Evolutionary conservation across 2,329 filamentous ascomycete genomes (phyloP), one percentile per base, ranked within the genome.

Genomic region (Fusarium sororula): DNA sequence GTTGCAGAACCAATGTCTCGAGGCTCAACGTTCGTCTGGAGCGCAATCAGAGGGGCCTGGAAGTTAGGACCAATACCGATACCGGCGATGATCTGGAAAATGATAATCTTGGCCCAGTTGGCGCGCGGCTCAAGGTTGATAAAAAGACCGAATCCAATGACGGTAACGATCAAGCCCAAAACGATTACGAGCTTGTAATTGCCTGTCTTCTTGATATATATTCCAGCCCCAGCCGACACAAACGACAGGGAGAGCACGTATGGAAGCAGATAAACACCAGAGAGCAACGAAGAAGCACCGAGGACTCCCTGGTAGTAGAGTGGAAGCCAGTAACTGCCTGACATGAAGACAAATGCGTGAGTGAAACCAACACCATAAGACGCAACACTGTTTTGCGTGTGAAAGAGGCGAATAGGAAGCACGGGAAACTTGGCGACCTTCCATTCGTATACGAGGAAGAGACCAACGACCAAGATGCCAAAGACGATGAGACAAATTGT

Each of bases 271-370:
- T 94, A 94, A 55, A 95, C 90, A 56, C 94, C 94, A 3, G 91
- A 93, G 37, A 92, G 84, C 41, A 95, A 88, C 0, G 94, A 92
- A 0, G 88, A 87, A 5, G 90, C 90, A 56, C 92, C 88, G 48
- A 94, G 86, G 58, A 93, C 90, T 58, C 91, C 89, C 82, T 97
- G 94, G 83, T 95, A 96, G 85, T 97, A 98, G 6, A 97, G 87
- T 0, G 94, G 94, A 9, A 97, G 86, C 83, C 93, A 97, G 85
- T 96, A 97, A 70, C 89, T 90, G 37, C 89, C 90, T 1, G 92
- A 89, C 78, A 96, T 94, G 85, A 96, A 96, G 73, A 93, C 90
- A 75, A 92, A 89, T 50, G 92, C 92, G 80, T 97, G 94, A 70
- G 89, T 87, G 83, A 94, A 94, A 75, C 90, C 91, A 48, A 93